Percentiles rank a stretch among this genome's conserved stretches.
Evolutionary conservation across 768 basidiomycete species (phyloP).

Genomic region (Brasilioporus rufonigricans): DNA sequence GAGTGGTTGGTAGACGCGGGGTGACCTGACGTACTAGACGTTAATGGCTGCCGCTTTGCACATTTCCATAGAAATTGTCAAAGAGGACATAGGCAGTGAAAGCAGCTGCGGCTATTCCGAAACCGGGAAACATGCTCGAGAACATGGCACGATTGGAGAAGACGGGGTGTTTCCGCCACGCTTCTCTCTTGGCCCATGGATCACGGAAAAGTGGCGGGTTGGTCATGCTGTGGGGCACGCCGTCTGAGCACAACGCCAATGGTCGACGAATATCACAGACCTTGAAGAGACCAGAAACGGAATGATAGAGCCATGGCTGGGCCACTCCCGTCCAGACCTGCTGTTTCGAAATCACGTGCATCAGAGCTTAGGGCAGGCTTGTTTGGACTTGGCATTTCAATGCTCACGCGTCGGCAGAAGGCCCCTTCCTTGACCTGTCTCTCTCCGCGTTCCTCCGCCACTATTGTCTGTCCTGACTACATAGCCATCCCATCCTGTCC

Average conservation of each 20-base stretch:
- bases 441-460: slow-evolving; percentile 27
- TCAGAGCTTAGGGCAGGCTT: slow-evolving; percentile 55
- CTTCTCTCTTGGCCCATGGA: slow-evolving; percentile 92
- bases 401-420: slow-evolving; percentile 20
- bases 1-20: not conserved
- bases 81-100: slow-evolving; percentile 89
- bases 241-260: slow-evolving; percentile 10
- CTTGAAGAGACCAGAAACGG: slow-evolving; percentile 16
- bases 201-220: slow-evolving; percentile 80
- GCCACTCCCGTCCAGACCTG: not conserved
- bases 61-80: slow-evolving; percentile 64
- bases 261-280: slow-evolving; percentile 11
- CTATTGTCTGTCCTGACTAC: slow-evolving; percentile 4
- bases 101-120: slow-evolving; percentile 88
- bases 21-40: not conserved
- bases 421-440: slow-evolving; percentile 30
- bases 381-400: slow-evolving; percentile 39
- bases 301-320: not conserved
- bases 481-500: not conserved
- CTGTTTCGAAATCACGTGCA: slow-evolving; percentile 24
- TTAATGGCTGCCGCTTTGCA: slow-evolving; percentile 28
- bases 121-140: slow-evolving; percentile 88
- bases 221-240: slow-evolving; percentile 43
- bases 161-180: slow-evolving; percentile 89
- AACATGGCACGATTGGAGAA: slow-evolving; percentile 88